Conservation (phyloP, 2,329 filamentous ascomycete genomes). For the Clarireedia homoeocarpa region DNA sequence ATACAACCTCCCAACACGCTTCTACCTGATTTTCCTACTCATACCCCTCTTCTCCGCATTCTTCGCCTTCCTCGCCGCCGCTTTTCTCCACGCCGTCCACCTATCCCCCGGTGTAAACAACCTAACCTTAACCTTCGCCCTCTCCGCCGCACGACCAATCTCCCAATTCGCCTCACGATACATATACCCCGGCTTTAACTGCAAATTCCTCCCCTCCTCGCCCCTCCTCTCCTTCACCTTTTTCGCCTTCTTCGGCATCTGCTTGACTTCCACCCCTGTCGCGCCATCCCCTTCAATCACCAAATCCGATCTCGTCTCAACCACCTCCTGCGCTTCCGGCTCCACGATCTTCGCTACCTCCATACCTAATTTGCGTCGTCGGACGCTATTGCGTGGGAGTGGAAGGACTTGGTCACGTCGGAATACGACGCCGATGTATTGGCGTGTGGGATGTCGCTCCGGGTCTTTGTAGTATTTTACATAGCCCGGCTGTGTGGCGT, state of each 20-base stretch:
- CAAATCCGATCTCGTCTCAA: conserved; percentile 9
- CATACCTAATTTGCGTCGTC: conserved; percentile 70
- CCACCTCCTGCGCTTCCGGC: conserved; percentile 13
- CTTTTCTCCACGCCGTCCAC: conserved; percentile 59
- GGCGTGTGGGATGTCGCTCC: conserved; percentile 68
- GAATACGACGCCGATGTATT: conserved; percentile 92
- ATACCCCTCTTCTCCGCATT: conserved; percentile 46
- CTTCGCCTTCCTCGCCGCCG: conserved; percentile 39
- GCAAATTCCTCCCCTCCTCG: conserved; percentile 30
- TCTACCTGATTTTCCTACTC: conserved; percentile 32
- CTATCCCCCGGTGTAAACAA: conserved; percentile 46
- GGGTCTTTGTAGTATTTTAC: conserved; percentile 97
- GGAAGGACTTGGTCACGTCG: conserved; percentile 75
- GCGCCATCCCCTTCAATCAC: conserved; percentile 10
- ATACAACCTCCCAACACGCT: neutral
- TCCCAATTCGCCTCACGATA: conserved; percentile 60
- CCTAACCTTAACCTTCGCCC: conserved; percentile 48
- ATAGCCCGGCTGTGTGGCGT: conserved; percentile 75
- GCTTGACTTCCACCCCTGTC: conserved; percentile 8
- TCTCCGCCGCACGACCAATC: conserved; percentile 57
- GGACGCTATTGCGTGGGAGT: conserved; percentile 63
- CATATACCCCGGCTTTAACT: conserved; percentile 50
- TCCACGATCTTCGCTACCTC: conserved; percentile 42
- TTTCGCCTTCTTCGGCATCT: conserved; percentile 10
- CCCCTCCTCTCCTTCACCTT: conserved; percentile 26